Evolutionary conservation across 257 asterid genomes (phyloP).

Genomic region (Primulina tabacum): DNA sequence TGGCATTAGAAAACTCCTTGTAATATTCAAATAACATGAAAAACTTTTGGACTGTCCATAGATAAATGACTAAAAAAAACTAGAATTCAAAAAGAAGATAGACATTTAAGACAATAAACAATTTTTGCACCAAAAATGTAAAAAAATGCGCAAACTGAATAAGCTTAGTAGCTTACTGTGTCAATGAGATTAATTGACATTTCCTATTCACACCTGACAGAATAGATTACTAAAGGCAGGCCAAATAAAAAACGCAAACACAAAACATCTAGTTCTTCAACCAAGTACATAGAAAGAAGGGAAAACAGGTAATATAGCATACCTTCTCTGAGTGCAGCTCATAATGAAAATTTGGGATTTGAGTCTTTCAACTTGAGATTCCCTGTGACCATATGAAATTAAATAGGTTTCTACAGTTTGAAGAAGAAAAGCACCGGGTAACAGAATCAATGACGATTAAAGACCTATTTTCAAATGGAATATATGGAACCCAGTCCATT

Average conservation of each 20-base stretch:
- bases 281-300: conserved; percentile 13
- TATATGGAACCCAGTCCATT: conserved; percentile 98
- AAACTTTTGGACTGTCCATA: background rate
- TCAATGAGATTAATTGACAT: background rate
- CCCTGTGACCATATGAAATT: conserved; percentile 45
- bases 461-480: conserved; percentile 79
- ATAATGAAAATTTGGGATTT: conserved; percentile 77
- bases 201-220: background rate
- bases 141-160: background rate
- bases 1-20: background rate
- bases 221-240: background rate
- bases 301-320: background rate
- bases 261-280: conserved; percentile 3
- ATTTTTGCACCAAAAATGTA: background rate
- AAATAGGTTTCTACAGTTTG: conserved; percentile 19
- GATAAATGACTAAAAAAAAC: background rate
- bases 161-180: background rate
- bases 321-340: conserved; percentile 94
- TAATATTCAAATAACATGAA: background rate
- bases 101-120: background rate
- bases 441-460: conserved; percentile 8
- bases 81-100: conserved; percentile 6
- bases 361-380: conserved; percentile 87
- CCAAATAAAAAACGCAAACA: background rate
- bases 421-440: conserved; percentile 14